phyloP scores from a whole-genome alignment of 2,329 filamentous ascomycete species.

The Verticillium klebahnii region DNA sequence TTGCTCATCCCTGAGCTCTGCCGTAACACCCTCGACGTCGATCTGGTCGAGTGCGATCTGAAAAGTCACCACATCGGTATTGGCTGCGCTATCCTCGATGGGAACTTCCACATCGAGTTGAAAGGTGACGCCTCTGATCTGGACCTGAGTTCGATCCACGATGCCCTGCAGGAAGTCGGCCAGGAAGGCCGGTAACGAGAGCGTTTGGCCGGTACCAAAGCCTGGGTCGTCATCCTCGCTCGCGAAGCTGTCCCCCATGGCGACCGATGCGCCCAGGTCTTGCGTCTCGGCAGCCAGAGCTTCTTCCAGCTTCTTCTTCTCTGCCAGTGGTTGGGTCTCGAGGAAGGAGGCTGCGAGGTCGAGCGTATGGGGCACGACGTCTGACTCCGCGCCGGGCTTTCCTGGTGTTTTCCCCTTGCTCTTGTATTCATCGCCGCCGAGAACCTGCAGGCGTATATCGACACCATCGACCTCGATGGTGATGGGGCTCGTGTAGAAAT shows the following conservation, averaged over 20 bases:
- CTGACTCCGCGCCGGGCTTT: slow-evolving; percentile 19
- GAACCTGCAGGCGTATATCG: slow-evolving; percentile 61
- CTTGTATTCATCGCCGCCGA: slow-evolving; percentile 24
- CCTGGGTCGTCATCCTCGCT: slow-evolving; percentile 57
- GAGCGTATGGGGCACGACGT: slow-evolving; percentile 60
- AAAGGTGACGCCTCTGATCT: slow-evolving; percentile 60
- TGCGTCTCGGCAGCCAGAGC: slow-evolving; percentile 60
- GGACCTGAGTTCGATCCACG: slow-evolving; percentile 64
- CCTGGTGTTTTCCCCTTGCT: slow-evolving; percentile 13
- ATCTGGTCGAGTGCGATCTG: slow-evolving; percentile 62
- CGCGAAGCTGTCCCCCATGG: slow-evolving; percentile 54
- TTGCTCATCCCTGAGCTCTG: slow-evolving; percentile 23
- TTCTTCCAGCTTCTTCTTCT: slow-evolving; percentile 64
- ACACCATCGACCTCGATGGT: slow-evolving; percentile 77
- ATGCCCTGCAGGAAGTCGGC: slow-evolving; percentile 70
- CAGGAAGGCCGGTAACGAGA: slow-evolving; percentile 67
- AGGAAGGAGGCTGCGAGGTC: slow-evolving; percentile 76
- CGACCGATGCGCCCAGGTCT: slow-evolving; percentile 56
- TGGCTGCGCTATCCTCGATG: slow-evolving; percentile 33
- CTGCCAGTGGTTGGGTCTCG: slow-evolving; percentile 59
- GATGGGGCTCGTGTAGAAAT: slow-evolving; percentile 83
- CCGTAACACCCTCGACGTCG: slow-evolving; percentile 62
- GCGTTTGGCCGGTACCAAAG: slow-evolving; percentile 65
- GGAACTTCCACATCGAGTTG: slow-evolving; percentile 59
- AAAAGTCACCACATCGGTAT: slow-evolving; percentile 55